Conservation (phyloP, 352 stramenopile genomes). For the Phytophthora ohioensis region DNA sequence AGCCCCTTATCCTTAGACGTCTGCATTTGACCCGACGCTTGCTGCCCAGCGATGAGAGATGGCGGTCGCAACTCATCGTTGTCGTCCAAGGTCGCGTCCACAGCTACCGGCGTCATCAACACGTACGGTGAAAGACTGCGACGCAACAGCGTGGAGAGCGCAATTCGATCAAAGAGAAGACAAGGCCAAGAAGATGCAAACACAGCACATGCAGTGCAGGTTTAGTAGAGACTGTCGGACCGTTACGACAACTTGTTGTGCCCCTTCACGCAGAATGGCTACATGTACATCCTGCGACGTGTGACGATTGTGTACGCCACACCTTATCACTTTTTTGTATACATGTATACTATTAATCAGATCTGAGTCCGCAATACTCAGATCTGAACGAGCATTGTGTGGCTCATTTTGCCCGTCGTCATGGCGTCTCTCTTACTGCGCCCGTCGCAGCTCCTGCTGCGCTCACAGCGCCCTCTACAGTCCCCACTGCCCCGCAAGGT, state of each 20-base stretch:
- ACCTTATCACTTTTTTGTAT: too few species aligned
- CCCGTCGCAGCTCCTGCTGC: constrained; percentile 31
- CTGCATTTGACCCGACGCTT: constrained; percentile 2
- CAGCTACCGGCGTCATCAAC: constrained; percentile 30
- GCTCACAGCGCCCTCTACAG: constrained; percentile 16
- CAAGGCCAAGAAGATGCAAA: too few species aligned
- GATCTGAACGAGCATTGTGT: constrained; percentile 12
- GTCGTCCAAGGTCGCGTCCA: constrained; percentile 24
- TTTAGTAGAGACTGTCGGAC: not conserved
- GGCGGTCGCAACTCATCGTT: constrained; percentile 30
- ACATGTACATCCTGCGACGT: too few species aligned
- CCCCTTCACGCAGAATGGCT: too few species aligned
- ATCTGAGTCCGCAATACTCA: not conserved
- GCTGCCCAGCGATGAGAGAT: constrained; percentile 13
- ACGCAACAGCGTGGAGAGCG: constrained; percentile 27
- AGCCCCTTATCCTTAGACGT: not conserved
- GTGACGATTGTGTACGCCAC: too few species aligned
- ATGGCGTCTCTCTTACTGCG: constrained; percentile 38
- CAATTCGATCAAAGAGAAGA: constrained; percentile 3
- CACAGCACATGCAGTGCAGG: too few species aligned
- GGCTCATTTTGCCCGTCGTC: constrained; percentile 5
- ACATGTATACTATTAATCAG: not conserved
- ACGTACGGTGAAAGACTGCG: constrained; percentile 35
- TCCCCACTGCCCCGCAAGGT: constrained; percentile 25
- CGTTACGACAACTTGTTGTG: not conserved